Evolutionary conservation across 805 yeast genomes (phyloP).

Genomic region (Debaryomyces prosopidis): DNA sequence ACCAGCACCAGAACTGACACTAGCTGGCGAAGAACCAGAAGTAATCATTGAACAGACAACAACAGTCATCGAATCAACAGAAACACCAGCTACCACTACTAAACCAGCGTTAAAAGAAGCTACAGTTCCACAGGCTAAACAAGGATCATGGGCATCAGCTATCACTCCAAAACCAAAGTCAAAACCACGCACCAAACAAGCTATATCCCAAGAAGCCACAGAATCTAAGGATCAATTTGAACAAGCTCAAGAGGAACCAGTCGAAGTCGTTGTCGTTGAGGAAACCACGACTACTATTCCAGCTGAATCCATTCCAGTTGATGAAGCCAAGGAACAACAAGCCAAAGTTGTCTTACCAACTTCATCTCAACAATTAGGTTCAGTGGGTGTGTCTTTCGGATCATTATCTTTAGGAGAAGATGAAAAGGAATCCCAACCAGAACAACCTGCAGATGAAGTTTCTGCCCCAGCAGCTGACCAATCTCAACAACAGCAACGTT

Average conservation of each 20-base stretch:
- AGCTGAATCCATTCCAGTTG: not conserved
- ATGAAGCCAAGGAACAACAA: conserved; percentile 21
- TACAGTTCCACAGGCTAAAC: conserved; percentile 48
- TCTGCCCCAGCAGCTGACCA: conserved; percentile 8
- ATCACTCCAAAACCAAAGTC: conserved; percentile 53
- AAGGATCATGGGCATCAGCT: conserved; percentile 70
- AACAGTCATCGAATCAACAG: conserved; percentile 7
- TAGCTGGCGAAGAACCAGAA: conserved; percentile 13
- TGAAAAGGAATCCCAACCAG: conserved; percentile 21
- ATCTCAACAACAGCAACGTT: conserved; percentile 14
- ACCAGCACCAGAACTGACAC: conserved; percentile 13
- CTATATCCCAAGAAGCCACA: conserved; percentile 1
- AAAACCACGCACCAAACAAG: conserved; percentile 47
- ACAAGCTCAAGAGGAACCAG: conserved; percentile 17
- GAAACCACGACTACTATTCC: conserved; percentile 11
- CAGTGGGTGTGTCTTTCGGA: conserved; percentile 65
- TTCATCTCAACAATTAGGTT: conserved; percentile 44
- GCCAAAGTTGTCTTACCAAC: conserved; percentile 52
- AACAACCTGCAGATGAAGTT: conserved; percentile 18
- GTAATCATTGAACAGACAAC: conserved; percentile 8
- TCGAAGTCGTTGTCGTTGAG: conserved; percentile 13
- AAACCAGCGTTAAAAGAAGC: conserved; percentile 33
- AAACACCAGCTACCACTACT: conserved; percentile 7
- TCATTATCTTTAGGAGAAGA: conserved; percentile 52
- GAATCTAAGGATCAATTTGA: conserved; percentile 5